Evolutionary conservation across 2,329 filamentous ascomycete genomes (phyloP).

Genomic region (Pseudomassariella vexata): DNA sequence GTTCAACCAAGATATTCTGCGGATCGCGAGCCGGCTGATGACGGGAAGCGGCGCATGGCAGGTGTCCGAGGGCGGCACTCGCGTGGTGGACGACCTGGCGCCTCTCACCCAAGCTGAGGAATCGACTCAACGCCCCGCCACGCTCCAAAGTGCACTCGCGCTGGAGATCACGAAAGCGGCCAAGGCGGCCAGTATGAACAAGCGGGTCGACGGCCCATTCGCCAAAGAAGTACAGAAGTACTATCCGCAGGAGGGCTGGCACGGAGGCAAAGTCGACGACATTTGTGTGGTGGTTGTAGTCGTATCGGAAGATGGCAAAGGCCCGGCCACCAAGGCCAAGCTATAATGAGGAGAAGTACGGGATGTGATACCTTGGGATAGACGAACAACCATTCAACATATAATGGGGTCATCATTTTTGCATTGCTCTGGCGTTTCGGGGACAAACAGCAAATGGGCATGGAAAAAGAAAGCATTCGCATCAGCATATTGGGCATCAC

Average conservation of each 20-base stretch:
- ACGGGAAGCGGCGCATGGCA: constrained; percentile 68
- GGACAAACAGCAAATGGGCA: too few relatives aligned
- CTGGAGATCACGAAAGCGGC: constrained; percentile 75
- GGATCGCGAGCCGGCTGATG: constrained; percentile 75
- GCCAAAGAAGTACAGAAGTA: constrained; percentile 88
- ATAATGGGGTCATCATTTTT: background rate
- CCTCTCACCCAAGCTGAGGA: constrained; percentile 36
- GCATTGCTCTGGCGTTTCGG: background rate
- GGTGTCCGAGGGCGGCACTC: constrained; percentile 54
- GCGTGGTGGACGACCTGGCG: constrained; percentile 55
- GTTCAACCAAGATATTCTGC: constrained; percentile 81
- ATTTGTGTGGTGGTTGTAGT: constrained; percentile 82
- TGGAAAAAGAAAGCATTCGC: too few relatives aligned
- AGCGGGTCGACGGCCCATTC: constrained; percentile 82
- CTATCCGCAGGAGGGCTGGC: constrained; percentile 81
- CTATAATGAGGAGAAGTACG: constrained; percentile 14
- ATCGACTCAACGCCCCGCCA: constrained; percentile 28
- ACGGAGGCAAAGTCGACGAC: constrained; percentile 91
- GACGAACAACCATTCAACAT: background rate
- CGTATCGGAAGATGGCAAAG: constrained; percentile 56
- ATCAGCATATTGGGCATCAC: too few relatives aligned
- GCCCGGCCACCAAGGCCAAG: constrained; percentile 16
- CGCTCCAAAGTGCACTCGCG: constrained; percentile 73
- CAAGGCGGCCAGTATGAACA: constrained; percentile 77
- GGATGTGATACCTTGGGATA: constrained; percentile 4